Evolutionary conservation across 2,329 filamentous ascomycete genomes (phyloP).

Genomic region (Microcera coccophila): DNA sequence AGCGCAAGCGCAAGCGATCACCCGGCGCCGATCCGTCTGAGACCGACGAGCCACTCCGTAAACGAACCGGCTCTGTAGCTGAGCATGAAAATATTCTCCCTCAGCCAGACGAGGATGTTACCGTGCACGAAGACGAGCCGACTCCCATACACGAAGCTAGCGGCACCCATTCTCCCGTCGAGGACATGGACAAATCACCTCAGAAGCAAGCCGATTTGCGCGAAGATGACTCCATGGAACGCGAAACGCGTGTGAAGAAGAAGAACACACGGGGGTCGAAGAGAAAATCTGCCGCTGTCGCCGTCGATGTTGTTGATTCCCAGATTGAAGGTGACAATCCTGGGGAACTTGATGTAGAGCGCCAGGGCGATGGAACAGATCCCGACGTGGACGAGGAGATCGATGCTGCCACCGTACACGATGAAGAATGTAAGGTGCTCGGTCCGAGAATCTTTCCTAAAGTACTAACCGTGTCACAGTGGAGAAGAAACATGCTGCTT

Average conservation of each 20-base stretch:
- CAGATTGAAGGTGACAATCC: conserved; percentile 34
- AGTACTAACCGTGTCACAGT: conserved; percentile 46
- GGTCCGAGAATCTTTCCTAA: conserved; percentile 2
- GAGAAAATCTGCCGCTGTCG: conserved; percentile 31
- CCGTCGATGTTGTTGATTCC: conserved; percentile 28
- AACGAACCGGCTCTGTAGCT: conserved; percentile 49
- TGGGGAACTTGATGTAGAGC: conserved; percentile 40
- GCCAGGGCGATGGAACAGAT: conserved; percentile 52
- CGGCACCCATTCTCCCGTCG: conserved; percentile 41
- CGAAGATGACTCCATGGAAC: conserved; percentile 32
- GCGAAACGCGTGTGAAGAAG: conserved; percentile 34
- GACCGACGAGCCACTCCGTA: conserved; percentile 47
- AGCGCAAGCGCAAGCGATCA: conserved; percentile 51
- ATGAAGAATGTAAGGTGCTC: conserved; percentile 56
- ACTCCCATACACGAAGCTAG: conserved; percentile 33
- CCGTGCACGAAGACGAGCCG: conserved; percentile 36
- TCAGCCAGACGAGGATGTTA: conserved; percentile 21
- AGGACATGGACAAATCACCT: conserved; percentile 41
- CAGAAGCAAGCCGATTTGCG: conserved; percentile 25
- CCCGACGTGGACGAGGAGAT: conserved; percentile 57
- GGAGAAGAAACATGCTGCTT: conserved; percentile 72
- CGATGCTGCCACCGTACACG: conserved; percentile 56
- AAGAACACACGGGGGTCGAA: conserved; percentile 43
- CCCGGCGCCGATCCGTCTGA: conserved; percentile 43
- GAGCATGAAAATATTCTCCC: conserved; percentile 34